Percentiles rank a stretch among this genome's conserved stretches.
Conservation (phyloP, 2,329 filamentous ascomycete genomes). For the Macrophomina phaseolina region DNA sequence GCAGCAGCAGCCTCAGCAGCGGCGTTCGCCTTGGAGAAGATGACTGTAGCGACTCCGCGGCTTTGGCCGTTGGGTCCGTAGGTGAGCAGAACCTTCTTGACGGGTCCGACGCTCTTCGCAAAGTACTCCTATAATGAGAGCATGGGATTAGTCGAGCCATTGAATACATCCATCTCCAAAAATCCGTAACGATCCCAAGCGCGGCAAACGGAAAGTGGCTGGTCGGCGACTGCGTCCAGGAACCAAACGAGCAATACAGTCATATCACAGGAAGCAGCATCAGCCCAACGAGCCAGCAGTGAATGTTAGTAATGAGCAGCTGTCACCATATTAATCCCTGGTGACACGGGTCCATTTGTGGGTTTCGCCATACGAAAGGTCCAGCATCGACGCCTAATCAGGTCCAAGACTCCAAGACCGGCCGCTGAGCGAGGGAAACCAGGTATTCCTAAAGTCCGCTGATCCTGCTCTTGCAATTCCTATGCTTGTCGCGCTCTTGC, state of each 20-base stretch:
- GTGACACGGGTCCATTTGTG: not conserved
- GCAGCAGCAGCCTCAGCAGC: slow-evolving; percentile 83
- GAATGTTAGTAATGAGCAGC: slow-evolving; percentile 51
- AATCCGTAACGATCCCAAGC: slow-evolving; percentile 5
- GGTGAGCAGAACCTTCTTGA: slow-evolving; percentile 89
- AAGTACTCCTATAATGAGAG: slow-evolving; percentile 90
- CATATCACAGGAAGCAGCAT: slow-evolving; percentile 42
- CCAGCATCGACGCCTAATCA: slow-evolving; percentile 18
- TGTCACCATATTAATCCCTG: not conserved
- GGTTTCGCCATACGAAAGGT: not conserved
- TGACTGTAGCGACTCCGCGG: slow-evolving; percentile 89
- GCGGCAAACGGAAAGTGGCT: slow-evolving; percentile 36
- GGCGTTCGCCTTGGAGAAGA: slow-evolving; percentile 79
- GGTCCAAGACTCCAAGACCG: not conserved
- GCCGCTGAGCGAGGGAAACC: not conserved
- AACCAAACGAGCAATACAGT: slow-evolving; percentile 24
- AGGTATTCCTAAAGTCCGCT: not conserved
- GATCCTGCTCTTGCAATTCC: not conserved
- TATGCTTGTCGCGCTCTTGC: not conserved
- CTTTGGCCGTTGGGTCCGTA: slow-evolving; percentile 93
- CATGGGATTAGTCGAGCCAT: slow-evolving; percentile 67
- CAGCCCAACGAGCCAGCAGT: slow-evolving; percentile 65
- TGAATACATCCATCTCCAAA: slow-evolving; percentile 6
- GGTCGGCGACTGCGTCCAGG: slow-evolving; percentile 28
- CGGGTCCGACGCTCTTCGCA: slow-evolving; percentile 79